Evolutionary conservation across 495 filamentous ascomycete species (phyloP).

Genomic region (Talaromyces nanjingensis): DNA sequence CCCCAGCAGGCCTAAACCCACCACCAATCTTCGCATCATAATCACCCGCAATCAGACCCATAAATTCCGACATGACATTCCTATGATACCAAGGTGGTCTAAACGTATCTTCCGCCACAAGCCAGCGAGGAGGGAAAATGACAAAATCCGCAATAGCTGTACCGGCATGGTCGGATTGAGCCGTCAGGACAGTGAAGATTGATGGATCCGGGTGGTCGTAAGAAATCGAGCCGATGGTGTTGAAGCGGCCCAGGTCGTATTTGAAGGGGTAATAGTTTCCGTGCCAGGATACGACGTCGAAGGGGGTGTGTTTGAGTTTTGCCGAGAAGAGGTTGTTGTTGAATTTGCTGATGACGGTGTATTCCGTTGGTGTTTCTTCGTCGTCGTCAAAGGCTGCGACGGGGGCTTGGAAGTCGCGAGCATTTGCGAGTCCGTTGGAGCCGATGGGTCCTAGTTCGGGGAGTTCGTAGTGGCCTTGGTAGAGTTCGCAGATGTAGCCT

Average conservation of each 20-base stretch:
- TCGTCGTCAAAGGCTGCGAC: constrained; percentile 65
- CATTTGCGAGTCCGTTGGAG: constrained; percentile 79
- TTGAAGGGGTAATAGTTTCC: constrained; percentile 66
- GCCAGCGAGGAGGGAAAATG: constrained; percentile 66
- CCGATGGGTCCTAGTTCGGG: constrained; percentile 89
- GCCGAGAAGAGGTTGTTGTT: constrained; percentile 70
- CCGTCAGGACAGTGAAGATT: constrained; percentile 66
- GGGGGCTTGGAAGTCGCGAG: constrained; percentile 82
- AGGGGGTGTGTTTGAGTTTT: constrained; percentile 66
- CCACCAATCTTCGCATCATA: constrained; percentile 62
- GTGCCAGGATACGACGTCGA: constrained; percentile 83
- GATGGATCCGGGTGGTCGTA: constrained; percentile 66
- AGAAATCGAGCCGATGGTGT: constrained; percentile 54
- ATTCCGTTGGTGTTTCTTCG: constrained; percentile 34
- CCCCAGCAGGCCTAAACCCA: constrained; percentile 56
- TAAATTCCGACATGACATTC: constrained; percentile 58
- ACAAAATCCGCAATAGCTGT: constrained; percentile 66
- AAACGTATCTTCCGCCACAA: constrained; percentile 62
- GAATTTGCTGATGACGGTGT: constrained; percentile 69
- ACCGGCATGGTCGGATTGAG: constrained; percentile 47
- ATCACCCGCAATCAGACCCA: constrained; percentile 52
- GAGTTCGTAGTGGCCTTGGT: constrained; percentile 76
- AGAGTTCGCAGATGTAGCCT: constrained; percentile 84
- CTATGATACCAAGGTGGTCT: constrained; percentile 68
- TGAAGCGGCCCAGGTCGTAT: constrained; percentile 66